phyloP scores from a whole-genome alignment of 352 stramenopile species.

The Globisporangium acanthophoron region DNA sequence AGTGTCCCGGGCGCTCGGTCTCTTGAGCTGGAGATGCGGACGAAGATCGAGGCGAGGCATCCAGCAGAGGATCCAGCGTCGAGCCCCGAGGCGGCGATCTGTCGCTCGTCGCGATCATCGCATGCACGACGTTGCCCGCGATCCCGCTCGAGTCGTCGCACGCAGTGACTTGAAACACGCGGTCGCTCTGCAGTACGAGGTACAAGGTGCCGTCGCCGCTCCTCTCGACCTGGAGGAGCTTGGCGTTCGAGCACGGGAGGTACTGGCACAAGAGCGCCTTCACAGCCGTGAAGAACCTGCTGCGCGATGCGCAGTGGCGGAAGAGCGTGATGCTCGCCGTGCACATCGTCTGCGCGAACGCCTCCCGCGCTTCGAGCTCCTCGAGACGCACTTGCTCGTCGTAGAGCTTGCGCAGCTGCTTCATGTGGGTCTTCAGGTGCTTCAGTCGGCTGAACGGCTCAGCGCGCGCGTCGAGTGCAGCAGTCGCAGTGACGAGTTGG shows the following conservation, averaged over 20 bases:
- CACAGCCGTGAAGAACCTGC: slow-evolving; percentile 32
- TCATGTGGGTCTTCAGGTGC: slow-evolving; percentile 43
- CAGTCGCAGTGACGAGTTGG: not conserved
- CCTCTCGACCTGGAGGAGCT: slow-evolving; percentile 27
- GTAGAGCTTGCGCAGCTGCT: slow-evolving; percentile 45
- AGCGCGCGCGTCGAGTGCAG: not conserved
- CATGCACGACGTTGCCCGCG: slow-evolving; percentile 6
- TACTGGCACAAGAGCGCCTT: slow-evolving; percentile 38
- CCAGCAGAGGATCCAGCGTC: not conserved
- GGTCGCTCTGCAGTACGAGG: slow-evolving; percentile 11
- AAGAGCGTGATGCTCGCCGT: slow-evolving; percentile 42
- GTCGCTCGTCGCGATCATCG: slow-evolving; percentile 1
- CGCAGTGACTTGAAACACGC: slow-evolving; percentile 1
- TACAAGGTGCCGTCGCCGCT: not conserved
- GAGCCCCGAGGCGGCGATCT: not conserved
- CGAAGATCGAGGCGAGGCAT: not conserved
- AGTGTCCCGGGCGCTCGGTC: not conserved
- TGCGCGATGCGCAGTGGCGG: slow-evolving; percentile 28
- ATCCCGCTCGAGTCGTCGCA: slow-evolving; percentile 6
- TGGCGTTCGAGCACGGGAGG: slow-evolving; percentile 18
- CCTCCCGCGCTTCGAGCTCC: slow-evolving; percentile 26
- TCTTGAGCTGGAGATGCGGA: not conserved
- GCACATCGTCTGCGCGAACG: slow-evolving; percentile 34
- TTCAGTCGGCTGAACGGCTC: slow-evolving; percentile 21
- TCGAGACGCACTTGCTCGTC: slow-evolving; percentile 41